Conservation (phyloP, 495 filamentous ascomycete species). For the Talaromyces nanjingensis region DNA sequence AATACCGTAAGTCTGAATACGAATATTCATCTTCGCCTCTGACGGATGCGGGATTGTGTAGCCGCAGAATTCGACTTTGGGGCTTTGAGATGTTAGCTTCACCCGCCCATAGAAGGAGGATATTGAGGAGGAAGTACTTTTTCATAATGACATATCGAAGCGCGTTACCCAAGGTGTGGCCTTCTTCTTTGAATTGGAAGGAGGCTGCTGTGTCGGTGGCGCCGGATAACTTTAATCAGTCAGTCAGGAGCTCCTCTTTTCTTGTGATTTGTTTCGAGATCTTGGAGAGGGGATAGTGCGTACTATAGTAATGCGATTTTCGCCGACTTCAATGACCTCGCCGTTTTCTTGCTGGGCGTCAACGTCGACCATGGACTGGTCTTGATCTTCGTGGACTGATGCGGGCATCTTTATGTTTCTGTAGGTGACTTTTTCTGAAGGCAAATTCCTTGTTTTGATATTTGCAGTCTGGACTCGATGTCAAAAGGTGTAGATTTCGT, state of each 20-base stretch:
- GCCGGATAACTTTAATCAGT: conserved; percentile 52
- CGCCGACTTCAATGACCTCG: conserved; percentile 36
- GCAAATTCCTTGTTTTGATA: neutral
- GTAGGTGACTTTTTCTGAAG: neutral
- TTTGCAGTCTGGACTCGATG: neutral
- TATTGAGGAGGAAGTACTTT: conserved; percentile 52
- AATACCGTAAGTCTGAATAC: conserved; percentile 90
- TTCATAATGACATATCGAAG: conserved; percentile 96
- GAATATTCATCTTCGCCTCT: conserved; percentile 90
- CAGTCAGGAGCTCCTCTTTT: neutral
- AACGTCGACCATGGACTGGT: conserved; percentile 51
- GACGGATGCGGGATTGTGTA: conserved; percentile 98
- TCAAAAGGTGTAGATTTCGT: neutral
- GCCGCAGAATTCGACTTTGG: conserved; percentile 93
- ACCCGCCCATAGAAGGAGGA: neutral
- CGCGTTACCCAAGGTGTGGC: conserved; percentile 92
- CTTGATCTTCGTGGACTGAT: conserved; percentile 37
- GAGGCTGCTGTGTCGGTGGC: conserved; percentile 64
- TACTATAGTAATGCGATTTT: conserved; percentile 52
- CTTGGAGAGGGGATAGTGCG: conserved; percentile 22
- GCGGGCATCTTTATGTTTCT: conserved; percentile 26
- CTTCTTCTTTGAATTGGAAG: conserved; percentile 87
- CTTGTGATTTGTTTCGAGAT: too few species aligned
- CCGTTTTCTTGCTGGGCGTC: conserved; percentile 31
- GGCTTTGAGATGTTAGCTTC: conserved; percentile 41